phyloP scores from a whole-genome alignment of 2,329 filamentous ascomycete genomes.

The Aspergillus sp. region DNA sequence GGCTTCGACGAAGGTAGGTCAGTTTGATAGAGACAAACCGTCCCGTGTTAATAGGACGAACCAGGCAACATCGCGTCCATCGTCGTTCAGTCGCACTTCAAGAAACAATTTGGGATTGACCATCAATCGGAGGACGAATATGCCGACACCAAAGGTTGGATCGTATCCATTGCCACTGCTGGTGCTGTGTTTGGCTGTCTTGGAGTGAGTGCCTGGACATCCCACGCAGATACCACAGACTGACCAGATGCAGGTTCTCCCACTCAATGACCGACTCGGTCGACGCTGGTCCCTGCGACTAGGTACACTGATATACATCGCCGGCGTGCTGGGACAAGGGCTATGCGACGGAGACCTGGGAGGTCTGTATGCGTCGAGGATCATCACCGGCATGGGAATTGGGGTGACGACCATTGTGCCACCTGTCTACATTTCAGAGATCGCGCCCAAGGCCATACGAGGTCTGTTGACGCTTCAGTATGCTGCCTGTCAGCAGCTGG shows the following conservation, averaged over 20 bases:
- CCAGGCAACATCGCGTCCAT: too few relatives aligned
- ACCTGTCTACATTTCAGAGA: conserved; percentile 12
- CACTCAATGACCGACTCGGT: conserved; percentile 16
- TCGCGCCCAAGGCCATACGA: conserved; percentile 19
- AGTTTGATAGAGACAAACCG: background rate
- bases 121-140: too few relatives aligned
- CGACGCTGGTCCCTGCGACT: conserved; percentile 18
- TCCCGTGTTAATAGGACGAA: too few relatives aligned
- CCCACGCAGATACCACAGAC: too few relatives aligned
- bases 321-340: conserved; percentile 19
- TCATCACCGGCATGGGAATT: conserved; percentile 20
- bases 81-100: too few relatives aligned
- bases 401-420: conserved; percentile 17
- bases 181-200: too few relatives aligned
- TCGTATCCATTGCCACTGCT: too few relatives aligned
- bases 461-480: conserved; percentile 20
- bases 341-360: conserved; percentile 16
- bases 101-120: too few relatives aligned
- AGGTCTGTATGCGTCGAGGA: conserved; percentile 17
- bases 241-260: too few relatives aligned
- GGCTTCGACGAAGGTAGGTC: conserved; percentile 22
- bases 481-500: conserved; percentile 10
- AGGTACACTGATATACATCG: conserved; percentile 18
- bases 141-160: too few relatives aligned
- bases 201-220: too few relatives aligned